Conservation (phyloP, 2,329 filamentous ascomycete species). For the Diaporthe capsici region DNA sequence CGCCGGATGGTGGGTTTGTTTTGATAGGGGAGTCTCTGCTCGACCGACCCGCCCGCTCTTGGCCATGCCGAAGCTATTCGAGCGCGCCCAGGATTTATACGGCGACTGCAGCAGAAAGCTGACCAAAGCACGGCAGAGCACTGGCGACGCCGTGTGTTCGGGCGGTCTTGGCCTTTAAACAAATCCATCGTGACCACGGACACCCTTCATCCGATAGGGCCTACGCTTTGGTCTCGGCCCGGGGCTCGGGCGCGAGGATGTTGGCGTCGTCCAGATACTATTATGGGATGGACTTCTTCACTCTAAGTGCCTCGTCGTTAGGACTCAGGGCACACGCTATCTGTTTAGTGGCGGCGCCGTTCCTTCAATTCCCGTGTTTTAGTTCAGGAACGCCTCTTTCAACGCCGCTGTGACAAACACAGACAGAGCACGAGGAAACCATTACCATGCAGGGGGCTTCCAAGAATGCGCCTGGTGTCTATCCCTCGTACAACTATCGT, state of each 20-base stretch:
- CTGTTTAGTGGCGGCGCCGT: conserved; percentile 5
- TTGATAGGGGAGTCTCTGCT: not conserved
- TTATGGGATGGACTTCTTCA: conserved; percentile 5
- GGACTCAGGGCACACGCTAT: conserved; percentile 1
- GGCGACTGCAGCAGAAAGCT: conserved; percentile 7
- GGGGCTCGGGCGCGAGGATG: conserved; percentile 1
- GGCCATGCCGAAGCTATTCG: conserved; percentile 11
- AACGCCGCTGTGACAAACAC: not conserved
- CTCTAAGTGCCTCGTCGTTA: not conserved
- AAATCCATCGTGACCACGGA: not conserved
- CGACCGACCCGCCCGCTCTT: not conserved
- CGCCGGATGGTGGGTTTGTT: not conserved
- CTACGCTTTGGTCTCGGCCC: conserved; percentile 20
- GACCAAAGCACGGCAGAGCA: conserved; percentile 16
- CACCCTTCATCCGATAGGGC: not conserved
- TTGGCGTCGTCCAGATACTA: conserved; percentile 6
- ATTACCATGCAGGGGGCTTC: not conserved
- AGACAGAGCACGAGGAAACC: not conserved
- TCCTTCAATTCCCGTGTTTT: conserved; percentile 12
- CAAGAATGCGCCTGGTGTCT: not conserved
- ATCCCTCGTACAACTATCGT: no score
- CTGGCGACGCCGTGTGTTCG: not conserved
- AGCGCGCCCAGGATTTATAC: not conserved
- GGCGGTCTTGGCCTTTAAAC: conserved; percentile 21
- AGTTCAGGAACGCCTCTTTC: conserved; percentile 24